Base-by-base conservation (phyloP, 495 filamentous ascomycete genomes). In the Symbiotaphrina buchneri region DNA sequence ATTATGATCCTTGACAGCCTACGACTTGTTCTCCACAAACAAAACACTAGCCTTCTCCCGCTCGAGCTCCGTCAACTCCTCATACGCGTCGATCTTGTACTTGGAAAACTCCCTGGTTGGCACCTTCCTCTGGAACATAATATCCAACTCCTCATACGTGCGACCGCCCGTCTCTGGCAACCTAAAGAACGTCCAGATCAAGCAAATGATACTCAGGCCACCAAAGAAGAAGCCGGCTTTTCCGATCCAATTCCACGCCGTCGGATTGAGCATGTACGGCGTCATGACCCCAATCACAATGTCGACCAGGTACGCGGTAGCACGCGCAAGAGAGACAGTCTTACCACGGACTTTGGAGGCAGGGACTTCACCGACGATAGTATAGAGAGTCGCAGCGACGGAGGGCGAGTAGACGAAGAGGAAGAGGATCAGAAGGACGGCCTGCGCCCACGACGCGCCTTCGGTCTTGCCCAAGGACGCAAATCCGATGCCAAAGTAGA, bases 191-290 rank as follows among this genome's bases (percentile, higher is more conserved):
- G 45, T 36, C 28, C 30, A 30, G 38, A 41, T 41, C 14, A 40
- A 20, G 33, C 47, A 45, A 24, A 41, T 5, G 21, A 56, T 43
- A 27, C 39, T 53, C 21, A 54, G 57, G 17, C 45, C 54, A 39
- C 40, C 55, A 52, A 54, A 60, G 38, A 60, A 43, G 41, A 58
- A 67, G 25, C 63, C 61, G 42, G 55, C 54, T 47, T 56, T 64
- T 42, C 58, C 63, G 21, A 52, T 53, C 13, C 65, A 40, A 37
- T 63, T 48, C 33, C 45, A 49, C 36, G 51, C 48, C 26, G 42
- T 42, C 11, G 28, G 30, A 39, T 35, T 52, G 8, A 51, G 43
- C 34, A 31, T 20, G 30, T 31, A 31, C 6, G 30, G 30, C 10
- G 23, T 18, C 13, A 21, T 31, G 10, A 21, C 20, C 10, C 18